phyloP scores from a whole-genome alignment of 768 basidiomycete species.

The Hygrophoropsis aurantiaca region DNA sequence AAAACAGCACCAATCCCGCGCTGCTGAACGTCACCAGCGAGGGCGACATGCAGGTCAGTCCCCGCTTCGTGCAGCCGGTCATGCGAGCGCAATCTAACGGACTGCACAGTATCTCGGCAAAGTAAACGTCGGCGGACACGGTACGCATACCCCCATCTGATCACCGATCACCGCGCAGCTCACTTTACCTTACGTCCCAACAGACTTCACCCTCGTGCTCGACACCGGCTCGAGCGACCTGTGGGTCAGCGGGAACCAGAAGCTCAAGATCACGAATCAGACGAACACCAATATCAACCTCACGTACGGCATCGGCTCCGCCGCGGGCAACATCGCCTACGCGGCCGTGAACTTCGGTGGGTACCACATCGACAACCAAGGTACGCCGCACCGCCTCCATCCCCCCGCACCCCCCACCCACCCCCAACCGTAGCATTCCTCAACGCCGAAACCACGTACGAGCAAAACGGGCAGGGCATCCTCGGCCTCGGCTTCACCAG shows the following conservation, averaged over 20 bases:
- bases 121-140: conserved; percentile 29
- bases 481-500: conserved; percentile 26
- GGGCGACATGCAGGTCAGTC: conserved; percentile 25
- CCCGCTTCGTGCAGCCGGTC: not conserved
- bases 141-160: conserved; percentile 7
- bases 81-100: not conserved
- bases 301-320: conserved; percentile 40
- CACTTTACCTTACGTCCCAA: not conserved
- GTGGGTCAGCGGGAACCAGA: conserved; percentile 20
- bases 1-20: conserved; percentile 16
- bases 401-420: not conserved
- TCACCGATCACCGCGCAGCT: not conserved
- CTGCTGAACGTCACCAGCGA: conserved; percentile 17
- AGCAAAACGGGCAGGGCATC: conserved; percentile 20
- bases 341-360: conserved; percentile 35
- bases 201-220: conserved; percentile 26
- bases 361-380: conserved; percentile 26
- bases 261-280: conserved; percentile 24
- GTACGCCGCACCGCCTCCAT: not conserved
- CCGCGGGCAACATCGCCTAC: conserved; percentile 35
- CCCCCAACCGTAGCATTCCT: conserved; percentile 14
- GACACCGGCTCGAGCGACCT: conserved; percentile 32
- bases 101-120: conserved; percentile 23
- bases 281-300: conserved; percentile 30
- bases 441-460: conserved; percentile 14